Evolutionary conservation across 2,329 filamentous ascomycete genomes (phyloP).

Genomic region (Scolecobasidium constrictum): DNA sequence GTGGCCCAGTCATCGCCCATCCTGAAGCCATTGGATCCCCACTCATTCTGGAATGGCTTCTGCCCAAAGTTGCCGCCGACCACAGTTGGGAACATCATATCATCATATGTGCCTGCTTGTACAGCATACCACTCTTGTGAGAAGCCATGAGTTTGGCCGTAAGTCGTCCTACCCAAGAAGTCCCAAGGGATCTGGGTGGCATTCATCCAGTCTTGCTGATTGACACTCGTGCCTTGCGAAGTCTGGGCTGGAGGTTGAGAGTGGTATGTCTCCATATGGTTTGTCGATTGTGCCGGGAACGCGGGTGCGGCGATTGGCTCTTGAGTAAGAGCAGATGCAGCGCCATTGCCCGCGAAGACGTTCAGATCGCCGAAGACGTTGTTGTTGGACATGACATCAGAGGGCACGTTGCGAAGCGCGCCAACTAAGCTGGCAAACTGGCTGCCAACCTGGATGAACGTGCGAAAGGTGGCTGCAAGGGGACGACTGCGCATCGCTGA

Average conservation of each 20-base stretch:
- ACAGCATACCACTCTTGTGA: neutral
- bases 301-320: neutral
- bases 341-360: neutral
- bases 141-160: neutral
- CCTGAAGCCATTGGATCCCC: neutral
- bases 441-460: neutral
- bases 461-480: neutral
- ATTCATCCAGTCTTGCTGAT: conserved; percentile 1
- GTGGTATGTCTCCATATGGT: neutral
- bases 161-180: neutral
- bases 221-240: neutral
- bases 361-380: neutral
- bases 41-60: neutral
- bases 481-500: neutral
- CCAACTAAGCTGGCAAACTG: neutral
- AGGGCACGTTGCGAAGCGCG: neutral
- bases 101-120: neutral
- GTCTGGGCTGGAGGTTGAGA: neutral
- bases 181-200: neutral
- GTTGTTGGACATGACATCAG: neutral
- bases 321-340: no score
- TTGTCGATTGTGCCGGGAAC: neutral
- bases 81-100: neutral
- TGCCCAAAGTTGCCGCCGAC: neutral
- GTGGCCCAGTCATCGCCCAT: neutral